Conservation (phyloP, 1,139 yeast species). For the Suhomyces chickasaworum region DNA sequence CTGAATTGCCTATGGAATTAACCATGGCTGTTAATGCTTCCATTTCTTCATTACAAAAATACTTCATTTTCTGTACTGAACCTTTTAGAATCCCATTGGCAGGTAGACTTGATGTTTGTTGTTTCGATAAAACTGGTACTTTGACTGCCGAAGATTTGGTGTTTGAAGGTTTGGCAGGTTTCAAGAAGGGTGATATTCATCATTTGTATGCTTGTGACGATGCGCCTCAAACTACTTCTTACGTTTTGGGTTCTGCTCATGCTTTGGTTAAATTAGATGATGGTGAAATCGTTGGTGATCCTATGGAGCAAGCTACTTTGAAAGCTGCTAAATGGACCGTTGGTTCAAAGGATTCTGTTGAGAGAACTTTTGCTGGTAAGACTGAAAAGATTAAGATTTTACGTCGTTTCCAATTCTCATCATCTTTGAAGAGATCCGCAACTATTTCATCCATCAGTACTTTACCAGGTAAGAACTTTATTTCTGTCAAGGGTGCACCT, state of each 20-base stretch:
- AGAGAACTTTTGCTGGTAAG: constrained; percentile 44
- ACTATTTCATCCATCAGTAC: constrained; percentile 69
- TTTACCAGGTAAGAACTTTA: constrained; percentile 58
- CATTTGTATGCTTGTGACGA: constrained; percentile 58
- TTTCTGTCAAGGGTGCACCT: constrained; percentile 99
- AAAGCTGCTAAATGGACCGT: constrained; percentile 87
- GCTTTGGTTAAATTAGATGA: constrained; percentile 92
- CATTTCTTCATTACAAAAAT: constrained; percentile 81
- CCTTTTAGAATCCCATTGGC: constrained; percentile 98
- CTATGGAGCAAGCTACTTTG: constrained; percentile 97
- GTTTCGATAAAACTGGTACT: constrained; percentile 98
- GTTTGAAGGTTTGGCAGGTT: constrained; percentile 95
- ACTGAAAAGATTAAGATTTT: constrained; percentile 65
- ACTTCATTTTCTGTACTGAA: constrained; percentile 93
- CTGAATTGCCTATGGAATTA: constrained; percentile 98
- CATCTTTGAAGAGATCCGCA: constrained; percentile 94
- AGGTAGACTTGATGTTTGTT: constrained; percentile 97
- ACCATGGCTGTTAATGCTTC: constrained; percentile 97
- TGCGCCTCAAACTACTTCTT: constrained; percentile 66
- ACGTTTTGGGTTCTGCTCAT: constrained; percentile 92
- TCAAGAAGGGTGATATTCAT: constrained; percentile 55
- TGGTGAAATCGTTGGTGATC: constrained; percentile 98
- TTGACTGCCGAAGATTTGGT: constrained; percentile 95
- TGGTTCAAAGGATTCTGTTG: constrained; percentile 69
- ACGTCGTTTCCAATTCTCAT: constrained; percentile 96